Base-by-base conservation (phyloP, 805 yeast genomes). In the Candida cerambycidarum region DNA sequence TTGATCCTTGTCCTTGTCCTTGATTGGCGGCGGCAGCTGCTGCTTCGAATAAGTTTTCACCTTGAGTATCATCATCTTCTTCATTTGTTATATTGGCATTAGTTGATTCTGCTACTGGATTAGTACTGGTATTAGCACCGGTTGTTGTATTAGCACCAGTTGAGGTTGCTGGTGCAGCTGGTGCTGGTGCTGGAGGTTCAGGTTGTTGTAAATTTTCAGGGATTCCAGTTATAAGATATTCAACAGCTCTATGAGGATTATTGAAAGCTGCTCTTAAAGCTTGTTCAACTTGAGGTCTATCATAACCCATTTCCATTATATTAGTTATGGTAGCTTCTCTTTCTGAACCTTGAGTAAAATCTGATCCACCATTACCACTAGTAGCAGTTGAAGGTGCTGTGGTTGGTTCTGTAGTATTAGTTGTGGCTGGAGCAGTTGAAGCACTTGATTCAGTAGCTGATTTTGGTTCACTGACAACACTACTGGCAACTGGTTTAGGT, bases 181-280 rank as follows among this genome's bases (percentile, higher is more conserved):
- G 44, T n/a, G 42, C 38, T n/a, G 29, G 31, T 3, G 39, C 23
- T 3, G 57, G 49, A 9, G 57, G 54, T 19, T 29, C 35, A 12
- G 24, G 36, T 13, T 59, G 67, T 48, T 64, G 76, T 48, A 78
- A 62, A 23, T 69, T 61, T 55, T 83, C 92, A 16, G 97, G 96
- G 33, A 92, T 79, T 2, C 97, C 98, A 36, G 90, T 88, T 51
- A 93, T 70, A 39, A 93, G 73, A 62, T 92, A 90, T 62, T 93
- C 99, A 11, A 93, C 98, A 0, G 99, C 99, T 56, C 99, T 82
- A 61, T 92, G 98, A 15, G 99, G 98, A 65, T 93, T 90, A 68
- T 92, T 92, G 70, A 82, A 93, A 1, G 99, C 98, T 12, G 96
- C 96, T 54, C 95, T 81, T 61, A 93, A 70, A 0, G 99, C 99